Conservation (phyloP, 1,139 yeast species). For the Arxiozyma slooffiae region DNA sequence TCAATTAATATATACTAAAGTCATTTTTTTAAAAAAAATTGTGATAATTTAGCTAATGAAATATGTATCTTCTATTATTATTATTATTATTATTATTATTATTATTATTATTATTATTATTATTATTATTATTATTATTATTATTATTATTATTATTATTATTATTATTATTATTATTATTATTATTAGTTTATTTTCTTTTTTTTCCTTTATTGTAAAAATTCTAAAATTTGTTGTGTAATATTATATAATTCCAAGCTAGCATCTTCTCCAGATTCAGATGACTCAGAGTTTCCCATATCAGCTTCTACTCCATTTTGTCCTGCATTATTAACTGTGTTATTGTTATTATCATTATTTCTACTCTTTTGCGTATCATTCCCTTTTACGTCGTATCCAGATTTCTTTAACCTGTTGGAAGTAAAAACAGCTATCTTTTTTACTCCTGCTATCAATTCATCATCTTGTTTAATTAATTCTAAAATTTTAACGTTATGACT, state of each 20-base stretch:
- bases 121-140: not conserved
- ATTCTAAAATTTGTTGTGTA: slow-evolving; percentile 64
- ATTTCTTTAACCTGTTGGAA: slow-evolving; percentile 28
- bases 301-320: slow-evolving; percentile 8
- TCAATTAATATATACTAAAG: not conserved
- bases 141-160: not conserved
- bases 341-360: slow-evolving; percentile 33
- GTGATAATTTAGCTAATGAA: not conserved
- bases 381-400: slow-evolving; percentile 16
- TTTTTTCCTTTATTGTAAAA: slow-evolving; percentile 22
- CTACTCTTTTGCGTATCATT: slow-evolving; percentile 12
- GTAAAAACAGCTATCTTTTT: slow-evolving; percentile 40
- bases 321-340: slow-evolving; percentile 12
- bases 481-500: slow-evolving; percentile 68
- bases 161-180: not conserved
- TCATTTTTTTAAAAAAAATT: not conserved
- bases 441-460: slow-evolving; percentile 47
- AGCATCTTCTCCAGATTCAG: slow-evolving; percentile 44
- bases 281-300: slow-evolving; percentile 15
- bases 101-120: not conserved
- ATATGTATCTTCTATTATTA: not conserved
- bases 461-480: slow-evolving; percentile 51
- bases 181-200: no score
- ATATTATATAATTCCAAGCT: slow-evolving; percentile 63
- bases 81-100: not conserved